A percentile compares a stretch with the other conserved stretches of the same genome.
Conservation (phyloP, 495 filamentous ascomycete species). For the Pseudoneurospora amorphoporcata region DNA sequence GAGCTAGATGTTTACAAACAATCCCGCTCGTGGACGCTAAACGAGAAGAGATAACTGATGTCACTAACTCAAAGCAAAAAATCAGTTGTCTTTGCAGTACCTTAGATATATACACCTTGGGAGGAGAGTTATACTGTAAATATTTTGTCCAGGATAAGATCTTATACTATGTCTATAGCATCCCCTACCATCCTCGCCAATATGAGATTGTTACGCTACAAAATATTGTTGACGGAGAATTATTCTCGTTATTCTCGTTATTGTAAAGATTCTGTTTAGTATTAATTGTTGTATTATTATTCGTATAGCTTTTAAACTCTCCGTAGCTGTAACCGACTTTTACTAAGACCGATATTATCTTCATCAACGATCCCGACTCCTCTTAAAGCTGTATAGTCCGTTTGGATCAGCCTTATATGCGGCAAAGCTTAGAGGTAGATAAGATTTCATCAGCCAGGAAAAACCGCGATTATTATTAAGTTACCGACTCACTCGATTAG, state of each 20-base stretch:
- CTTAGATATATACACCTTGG: not conserved
- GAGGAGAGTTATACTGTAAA: too few species aligned
- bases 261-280: too few species aligned
- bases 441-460: too few species aligned
- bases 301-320: constrained; percentile 12
- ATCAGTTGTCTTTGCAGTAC: not conserved
- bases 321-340: constrained; percentile 10
- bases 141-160: not conserved
- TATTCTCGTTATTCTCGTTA: too few species aligned
- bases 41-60: not conserved
- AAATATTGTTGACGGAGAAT: too few species aligned
- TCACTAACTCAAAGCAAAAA: not conserved
- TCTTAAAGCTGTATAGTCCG: not conserved
- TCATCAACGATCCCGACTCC: not conserved
- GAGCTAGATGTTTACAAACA: not conserved
- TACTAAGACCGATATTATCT: constrained; percentile 1
- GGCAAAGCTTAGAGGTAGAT: too few species aligned
- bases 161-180: constrained; percentile 7
- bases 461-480: not conserved
- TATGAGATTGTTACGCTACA: too few species aligned
- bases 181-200: not conserved
- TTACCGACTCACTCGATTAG: not conserved
- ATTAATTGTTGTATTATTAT: constrained; percentile 10
- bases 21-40: not conserved
- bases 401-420: not conserved